These are phyloP conservation scores for Acidiella bohemica DNA, from an alignment of 495 filamentous ascomycete genomes.

Conservation along the genomic window DNA sequence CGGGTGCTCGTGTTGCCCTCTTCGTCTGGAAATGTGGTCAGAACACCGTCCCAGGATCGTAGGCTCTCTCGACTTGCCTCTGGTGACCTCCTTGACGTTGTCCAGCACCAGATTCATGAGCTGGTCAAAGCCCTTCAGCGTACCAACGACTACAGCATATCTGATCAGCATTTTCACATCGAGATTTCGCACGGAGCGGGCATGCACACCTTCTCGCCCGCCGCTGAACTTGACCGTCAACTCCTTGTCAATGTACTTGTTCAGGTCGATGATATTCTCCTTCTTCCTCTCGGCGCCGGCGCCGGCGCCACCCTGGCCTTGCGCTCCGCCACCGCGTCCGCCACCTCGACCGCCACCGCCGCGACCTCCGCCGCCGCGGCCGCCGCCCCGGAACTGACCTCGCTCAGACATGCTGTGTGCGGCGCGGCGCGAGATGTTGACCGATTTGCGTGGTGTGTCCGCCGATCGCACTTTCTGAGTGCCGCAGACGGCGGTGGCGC, in stretches of 20 bases:
- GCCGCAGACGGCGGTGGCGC: too few species aligned
- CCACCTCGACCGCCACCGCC: conserved; percentile 30
- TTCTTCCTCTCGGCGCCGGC: conserved; percentile 65
- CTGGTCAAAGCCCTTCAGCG: conserved; percentile 87
- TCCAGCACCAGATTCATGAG: conserved; percentile 96
- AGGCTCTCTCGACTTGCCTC: conserved; percentile 43
- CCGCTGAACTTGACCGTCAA: conserved; percentile 94
- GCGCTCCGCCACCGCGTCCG: conserved; percentile 31
- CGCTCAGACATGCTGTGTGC: conserved; percentile 51
- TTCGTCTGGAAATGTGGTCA: conserved; percentile 50
- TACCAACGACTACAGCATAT: conserved; percentile 54
- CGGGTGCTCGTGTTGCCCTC: conserved; percentile 77
- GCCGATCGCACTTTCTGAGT: too few species aligned
- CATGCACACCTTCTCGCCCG: conserved; percentile 66
- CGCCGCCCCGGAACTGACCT: conserved; percentile 39
- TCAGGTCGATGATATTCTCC: conserved; percentile 91
- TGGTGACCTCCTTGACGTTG: conserved; percentile 76
- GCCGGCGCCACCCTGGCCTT: conserved; percentile 31
- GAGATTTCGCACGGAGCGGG: not conserved
- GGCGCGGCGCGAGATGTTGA: not conserved
- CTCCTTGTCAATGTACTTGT: conserved; percentile 91
- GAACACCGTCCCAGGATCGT: conserved; percentile 9
- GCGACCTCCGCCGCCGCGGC: conserved; percentile 31
- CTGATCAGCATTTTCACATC: not conserved
- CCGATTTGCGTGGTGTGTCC: too few species aligned